These are phyloP conservation scores for Akanthomyces lecanii DNA, from an alignment of 2,329 filamentous ascomycete species.

Conservation along the genomic window DNA sequence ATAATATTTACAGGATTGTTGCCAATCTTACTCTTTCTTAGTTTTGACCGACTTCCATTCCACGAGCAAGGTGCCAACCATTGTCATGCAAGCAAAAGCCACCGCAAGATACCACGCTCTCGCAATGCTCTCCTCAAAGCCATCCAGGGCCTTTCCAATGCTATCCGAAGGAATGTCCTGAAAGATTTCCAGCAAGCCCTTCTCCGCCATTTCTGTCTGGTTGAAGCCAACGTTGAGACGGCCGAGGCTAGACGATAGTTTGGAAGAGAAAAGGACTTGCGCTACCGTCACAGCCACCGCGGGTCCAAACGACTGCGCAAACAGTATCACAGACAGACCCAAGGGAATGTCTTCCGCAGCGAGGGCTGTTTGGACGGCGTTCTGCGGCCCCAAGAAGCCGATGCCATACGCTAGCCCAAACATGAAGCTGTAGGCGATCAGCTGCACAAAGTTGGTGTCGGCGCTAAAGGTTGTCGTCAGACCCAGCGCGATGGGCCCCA, in stretches of 20 bases:
- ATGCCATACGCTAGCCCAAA: slow-evolving; percentile 36
- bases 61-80: slow-evolving; percentile 23
- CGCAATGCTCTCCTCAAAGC: slow-evolving; percentile 18
- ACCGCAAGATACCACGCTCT: slow-evolving; percentile 24
- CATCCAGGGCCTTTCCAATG: neutral
- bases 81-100: slow-evolving; percentile 22
- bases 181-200: slow-evolving; percentile 8
- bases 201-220: neutral
- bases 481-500: slow-evolving; percentile 29
- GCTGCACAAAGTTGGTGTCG: slow-evolving; percentile 29
- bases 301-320: slow-evolving; percentile 22
- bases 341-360: slow-evolving; percentile 19
- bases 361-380: slow-evolving; percentile 38
- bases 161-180: neutral
- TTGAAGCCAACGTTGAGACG: slow-evolving; percentile 2
- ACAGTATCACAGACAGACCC: slow-evolving; percentile 22
- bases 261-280: slow-evolving; percentile 21
- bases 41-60: slow-evolving; percentile 29
- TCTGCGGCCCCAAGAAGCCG: slow-evolving; percentile 35
- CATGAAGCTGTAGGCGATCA: slow-evolving; percentile 38
- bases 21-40: neutral
- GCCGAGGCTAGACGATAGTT: slow-evolving; percentile 16
- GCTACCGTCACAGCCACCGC: slow-evolving; percentile 20
- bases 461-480: slow-evolving; percentile 35
- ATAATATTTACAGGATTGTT: too few species aligned